phyloP scores from a whole-genome alignment of 202 grass and related monocot species.

The Schoenoplectus tabernaemontani region DNA sequence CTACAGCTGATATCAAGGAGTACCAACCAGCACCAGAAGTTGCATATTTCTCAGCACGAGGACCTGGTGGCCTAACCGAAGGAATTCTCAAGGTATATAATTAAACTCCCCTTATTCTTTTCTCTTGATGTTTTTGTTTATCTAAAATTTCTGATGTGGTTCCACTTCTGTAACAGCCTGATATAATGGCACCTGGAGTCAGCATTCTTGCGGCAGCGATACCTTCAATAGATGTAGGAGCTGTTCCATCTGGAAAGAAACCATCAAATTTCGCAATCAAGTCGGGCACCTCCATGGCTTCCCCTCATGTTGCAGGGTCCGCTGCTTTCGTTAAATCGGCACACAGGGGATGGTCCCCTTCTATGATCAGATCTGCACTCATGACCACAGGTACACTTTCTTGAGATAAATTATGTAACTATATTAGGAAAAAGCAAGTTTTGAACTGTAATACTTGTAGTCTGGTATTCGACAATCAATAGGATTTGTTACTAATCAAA shows the following conservation, averaged over 20 bases:
- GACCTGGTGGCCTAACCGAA: constrained; percentile 62
- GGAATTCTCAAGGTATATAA: constrained; percentile 62
- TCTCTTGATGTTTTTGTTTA: not conserved
- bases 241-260: constrained; percentile 54
- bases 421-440: not conserved
- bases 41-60: constrained; percentile 69
- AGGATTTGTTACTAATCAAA: not conserved
- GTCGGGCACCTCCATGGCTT: constrained; percentile 94
- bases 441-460: not conserved
- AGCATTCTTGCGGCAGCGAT: constrained; percentile 78
- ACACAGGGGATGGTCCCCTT: constrained; percentile 72
- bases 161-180: constrained; percentile 42
- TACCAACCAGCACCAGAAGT: constrained; percentile 77
- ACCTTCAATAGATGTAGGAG: constrained; percentile 38
- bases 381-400: constrained; percentile 70
- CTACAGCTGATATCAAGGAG: constrained; percentile 35
- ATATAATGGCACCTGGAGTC: constrained; percentile 87
- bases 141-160: not conserved
- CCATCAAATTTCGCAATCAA: constrained; percentile 55
- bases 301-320: constrained; percentile 79
- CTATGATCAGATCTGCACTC: constrained; percentile 92
- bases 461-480: not conserved
- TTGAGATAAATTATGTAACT: not conserved
- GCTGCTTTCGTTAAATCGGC: constrained; percentile 79
- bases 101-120: not conserved